Base-by-base conservation (phyloP, 75 land plant species). In the Selaginella tamariscina region DNA sequence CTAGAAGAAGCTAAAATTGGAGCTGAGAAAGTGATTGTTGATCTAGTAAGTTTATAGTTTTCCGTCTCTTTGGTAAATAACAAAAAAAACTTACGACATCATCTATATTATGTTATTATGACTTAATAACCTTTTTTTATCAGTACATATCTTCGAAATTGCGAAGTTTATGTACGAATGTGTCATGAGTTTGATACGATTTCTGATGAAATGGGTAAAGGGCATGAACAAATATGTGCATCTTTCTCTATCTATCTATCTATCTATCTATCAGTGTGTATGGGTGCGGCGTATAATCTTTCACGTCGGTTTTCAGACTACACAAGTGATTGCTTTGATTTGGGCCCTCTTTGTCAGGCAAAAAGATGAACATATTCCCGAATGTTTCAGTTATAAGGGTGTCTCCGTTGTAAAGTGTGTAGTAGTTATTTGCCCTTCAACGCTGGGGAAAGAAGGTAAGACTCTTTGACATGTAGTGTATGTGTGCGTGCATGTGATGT, bases 361-460 rank as follows among this genome's bases (percentile, higher is more conserved):
- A n/a, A n/a, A n/a, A n/a, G n/a, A n/a, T n/a, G n/a, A n/a, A n/a
- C n/a, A n/a, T n/a, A n/a, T n/a, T n/a, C n/a, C n/a, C n/a, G n/a
- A n/a, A n/a, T n/a, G n/a, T n/a, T n/a, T n/a, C n/a, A n/a, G n/a
- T n/a, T n/a, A n/a, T n/a, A 71, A 30, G 54, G 60, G 33, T 64
- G 29, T 1, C 20, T 30, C 68, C 30, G 32, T 56, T 57, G 54
- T 79, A 65, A 79, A 76, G 74, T 70, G 71, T 27, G 65, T 32
- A 8, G 31, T 79, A 30, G 80, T 79, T 56, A 65, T 79, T 27
- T 79, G 80, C 56, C 80, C 80, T 11, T 71, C 79, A 30, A 75
- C 80, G 31, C 79, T 79, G 80, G 80, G 80, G 80, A 24, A 75
- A 79, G 22, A 79, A 79, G 80, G 80, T 79, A 33, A 11, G 55